Evolutionary conservation across 140 eudicot species (phyloP).

Genomic region (Stevia rebaudiana): DNA sequence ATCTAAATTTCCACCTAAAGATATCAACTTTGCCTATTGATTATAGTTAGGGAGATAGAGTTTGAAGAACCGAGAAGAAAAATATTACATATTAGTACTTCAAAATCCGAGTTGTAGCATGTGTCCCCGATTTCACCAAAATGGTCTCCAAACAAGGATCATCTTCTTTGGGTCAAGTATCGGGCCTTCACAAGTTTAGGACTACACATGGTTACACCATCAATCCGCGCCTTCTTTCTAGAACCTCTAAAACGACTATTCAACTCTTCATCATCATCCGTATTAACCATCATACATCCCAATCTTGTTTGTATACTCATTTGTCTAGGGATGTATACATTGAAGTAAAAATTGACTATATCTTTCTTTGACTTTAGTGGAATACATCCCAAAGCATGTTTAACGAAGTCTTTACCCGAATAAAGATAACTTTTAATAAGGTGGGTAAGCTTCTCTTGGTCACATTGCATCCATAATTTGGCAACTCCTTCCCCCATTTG

Average conservation of each 20-base stretch:
- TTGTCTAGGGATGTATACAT: conserved; percentile 48
- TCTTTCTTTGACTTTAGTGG: conserved; percentile 31
- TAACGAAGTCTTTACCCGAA: conserved; percentile 36
- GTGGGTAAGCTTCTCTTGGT: conserved; percentile 35
- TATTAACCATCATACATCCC: conserved; percentile 31
- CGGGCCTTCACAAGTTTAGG: conserved; percentile 24
- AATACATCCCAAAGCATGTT: conserved; percentile 35
- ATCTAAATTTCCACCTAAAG: conserved; percentile 16
- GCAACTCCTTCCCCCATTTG: conserved; percentile 62
- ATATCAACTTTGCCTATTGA: conserved; percentile 9
- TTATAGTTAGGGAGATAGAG: neutral
- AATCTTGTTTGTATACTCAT: conserved; percentile 40
- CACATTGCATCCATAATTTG: conserved; percentile 42
- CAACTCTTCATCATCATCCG: conserved; percentile 38
- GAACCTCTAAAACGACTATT: conserved; percentile 26
- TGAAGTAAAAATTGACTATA: conserved; percentile 43
- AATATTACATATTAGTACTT: conserved; percentile 6
- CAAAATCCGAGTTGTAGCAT: neutral
- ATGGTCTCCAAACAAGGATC: neutral
- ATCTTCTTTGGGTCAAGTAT: conserved; percentile 34
- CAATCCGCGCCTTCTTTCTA: conserved; percentile 33
- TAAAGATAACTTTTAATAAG: conserved; percentile 26
- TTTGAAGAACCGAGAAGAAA: neutral
- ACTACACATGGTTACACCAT: conserved; percentile 12
- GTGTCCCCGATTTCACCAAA: neutral